Percentiles rank a stretch among this genome's conserved stretches.
phyloP scores from a whole-genome alignment of 495 filamentous ascomycete species.

The Aspergillus campestris region DNA sequence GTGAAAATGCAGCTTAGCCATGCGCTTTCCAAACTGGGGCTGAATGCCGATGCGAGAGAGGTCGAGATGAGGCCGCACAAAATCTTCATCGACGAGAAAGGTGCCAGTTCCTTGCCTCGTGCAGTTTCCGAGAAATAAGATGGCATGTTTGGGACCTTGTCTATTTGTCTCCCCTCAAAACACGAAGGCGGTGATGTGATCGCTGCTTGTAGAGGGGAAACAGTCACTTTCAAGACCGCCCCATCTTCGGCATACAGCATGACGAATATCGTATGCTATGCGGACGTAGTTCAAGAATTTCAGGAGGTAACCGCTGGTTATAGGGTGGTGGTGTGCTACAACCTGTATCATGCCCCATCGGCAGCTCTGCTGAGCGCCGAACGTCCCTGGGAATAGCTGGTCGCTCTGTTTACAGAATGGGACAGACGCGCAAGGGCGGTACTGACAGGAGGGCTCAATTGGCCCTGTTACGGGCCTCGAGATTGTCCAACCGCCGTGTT shows the following conservation, averaged over 20 bases:
- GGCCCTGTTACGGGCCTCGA: no score
- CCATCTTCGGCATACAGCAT: conserved; percentile 22
- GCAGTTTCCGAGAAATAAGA: conserved; percentile 46
- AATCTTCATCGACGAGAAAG: conserved; percentile 47
- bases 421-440: no score
- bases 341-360: conserved; percentile 32
- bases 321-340: conserved; percentile 48
- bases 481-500: no score
- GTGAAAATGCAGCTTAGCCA: neutral
- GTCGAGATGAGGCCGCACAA: conserved; percentile 42
- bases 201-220: conserved; percentile 29
- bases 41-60: conserved; percentile 12
- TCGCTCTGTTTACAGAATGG: no score
- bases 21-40: conserved; percentile 22
- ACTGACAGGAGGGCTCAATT: no score
- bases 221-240: conserved; percentile 23
- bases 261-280: conserved; percentile 43
- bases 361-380: neutral
- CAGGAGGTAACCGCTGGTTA: conserved; percentile 40
- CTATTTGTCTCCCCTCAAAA: conserved; percentile 44
- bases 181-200: conserved; percentile 45
- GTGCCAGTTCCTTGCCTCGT: conserved; percentile 45
- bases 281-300: conserved; percentile 48
- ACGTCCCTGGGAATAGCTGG: no score
- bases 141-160: conserved; percentile 50